A percentile compares a stretch with the other conserved stretches of the same genome.
Evolutionary conservation across 352 stramenopile species (phyloP).

Genomic region (Phytopythium aichiense): DNA sequence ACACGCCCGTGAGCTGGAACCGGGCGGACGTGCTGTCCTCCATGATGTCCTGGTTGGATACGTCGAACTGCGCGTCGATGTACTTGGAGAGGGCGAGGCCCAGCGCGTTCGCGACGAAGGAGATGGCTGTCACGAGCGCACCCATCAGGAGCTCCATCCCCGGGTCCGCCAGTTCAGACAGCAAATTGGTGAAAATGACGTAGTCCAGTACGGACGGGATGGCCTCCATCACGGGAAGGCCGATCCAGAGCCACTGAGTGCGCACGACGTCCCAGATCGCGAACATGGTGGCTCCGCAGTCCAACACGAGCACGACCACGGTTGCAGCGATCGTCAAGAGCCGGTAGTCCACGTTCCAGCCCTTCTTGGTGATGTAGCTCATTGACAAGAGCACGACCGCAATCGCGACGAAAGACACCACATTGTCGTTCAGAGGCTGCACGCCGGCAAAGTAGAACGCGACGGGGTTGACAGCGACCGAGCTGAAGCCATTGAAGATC

Average conservation of each 20-base stretch:
- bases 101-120: slow-evolving; percentile 36
- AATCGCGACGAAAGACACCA: slow-evolving; percentile 41
- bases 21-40: slow-evolving; percentile 40
- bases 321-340: slow-evolving; percentile 28
- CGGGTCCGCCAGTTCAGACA: slow-evolving; percentile 47
- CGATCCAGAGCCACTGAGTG: slow-evolving; percentile 68
- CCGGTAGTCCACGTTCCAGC: slow-evolving; percentile 40
- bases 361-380: slow-evolving; percentile 27
- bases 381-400: slow-evolving; percentile 23
- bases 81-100: slow-evolving; percentile 53
- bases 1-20: slow-evolving; percentile 36
- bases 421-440: slow-evolving; percentile 38
- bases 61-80: slow-evolving; percentile 50
- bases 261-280: slow-evolving; percentile 59
- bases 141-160: slow-evolving; percentile 26
- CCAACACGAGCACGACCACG: slow-evolving; percentile 28
- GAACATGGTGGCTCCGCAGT: slow-evolving; percentile 40
- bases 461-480: slow-evolving; percentile 25
- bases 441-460: slow-evolving; percentile 34
- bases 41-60: slow-evolving; percentile 47
- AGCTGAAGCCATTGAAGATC: slow-evolving; percentile 24
- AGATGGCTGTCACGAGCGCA: slow-evolving; percentile 41
- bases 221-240: slow-evolving; percentile 48
- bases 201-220: slow-evolving; percentile 51
- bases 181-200: slow-evolving; percentile 40